Percentiles rank a stretch among this genome's conserved stretches.
Evolutionary conservation across 768 basidiomycete species (phyloP).

Genomic region (Calocybe gangraenosa): DNA sequence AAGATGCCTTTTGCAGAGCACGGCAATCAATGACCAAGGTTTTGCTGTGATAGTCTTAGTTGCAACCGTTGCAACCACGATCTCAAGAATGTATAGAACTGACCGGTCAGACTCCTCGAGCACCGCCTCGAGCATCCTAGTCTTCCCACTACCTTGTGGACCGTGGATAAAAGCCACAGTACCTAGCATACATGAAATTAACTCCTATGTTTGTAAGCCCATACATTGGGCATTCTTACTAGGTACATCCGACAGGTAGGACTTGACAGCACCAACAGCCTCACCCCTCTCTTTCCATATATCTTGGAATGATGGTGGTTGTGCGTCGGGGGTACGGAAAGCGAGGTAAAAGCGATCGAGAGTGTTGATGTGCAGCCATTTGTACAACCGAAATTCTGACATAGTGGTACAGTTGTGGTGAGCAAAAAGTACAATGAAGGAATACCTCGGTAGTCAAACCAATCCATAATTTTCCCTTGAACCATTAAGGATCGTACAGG

Average conservation of each 20-base stretch:
- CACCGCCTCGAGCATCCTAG: conserved; percentile 48
- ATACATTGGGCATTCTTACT: conserved; percentile 37
- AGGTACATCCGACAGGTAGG: conserved; percentile 77
- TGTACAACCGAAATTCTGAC: conserved; percentile 67
- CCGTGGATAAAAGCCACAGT: conserved; percentile 78
- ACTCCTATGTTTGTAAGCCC: background rate
- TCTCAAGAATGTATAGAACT: conserved; percentile 8
- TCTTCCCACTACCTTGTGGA: conserved; percentile 81
- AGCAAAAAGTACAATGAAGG: background rate
- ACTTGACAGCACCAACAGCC: conserved; percentile 61
- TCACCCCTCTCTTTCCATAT: conserved; percentile 86
- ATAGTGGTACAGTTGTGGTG: background rate
- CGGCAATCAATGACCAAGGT: conserved; percentile 81
- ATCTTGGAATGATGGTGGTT: conserved; percentile 26
- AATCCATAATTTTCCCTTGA: conserved; percentile 74
- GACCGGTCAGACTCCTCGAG: conserved; percentile 54
- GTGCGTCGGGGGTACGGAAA: conserved; percentile 21
- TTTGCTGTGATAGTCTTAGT: conserved; percentile 39
- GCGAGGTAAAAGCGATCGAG: conserved; percentile 38
- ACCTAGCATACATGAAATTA: conserved; percentile 31
- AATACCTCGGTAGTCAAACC: conserved; percentile 79
- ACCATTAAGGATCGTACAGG: conserved; percentile 85
- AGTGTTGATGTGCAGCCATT: conserved; percentile 69
- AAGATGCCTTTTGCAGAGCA: conserved; percentile 61
- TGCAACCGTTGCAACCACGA: background rate